phyloP scores from a whole-genome alignment of 331 rosid genomes.

The Cydonia oblonga region DNA sequence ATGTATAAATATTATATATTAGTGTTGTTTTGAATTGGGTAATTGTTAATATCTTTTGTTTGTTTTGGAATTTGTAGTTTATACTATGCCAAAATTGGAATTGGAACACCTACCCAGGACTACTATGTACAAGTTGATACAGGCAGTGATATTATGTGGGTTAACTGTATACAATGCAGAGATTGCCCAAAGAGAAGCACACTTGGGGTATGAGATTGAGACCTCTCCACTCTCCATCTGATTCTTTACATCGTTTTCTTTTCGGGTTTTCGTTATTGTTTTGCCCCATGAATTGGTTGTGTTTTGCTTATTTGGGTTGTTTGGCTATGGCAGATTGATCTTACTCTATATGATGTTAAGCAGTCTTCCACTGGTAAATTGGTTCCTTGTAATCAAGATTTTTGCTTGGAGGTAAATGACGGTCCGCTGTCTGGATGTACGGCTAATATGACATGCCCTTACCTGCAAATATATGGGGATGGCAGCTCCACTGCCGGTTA shows the following conservation, averaged over 20 bases:
- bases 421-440: slow-evolving; percentile 67
- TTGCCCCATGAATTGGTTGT: background rate
- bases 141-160: slow-evolving; percentile 97
- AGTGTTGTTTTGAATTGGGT: background rate
- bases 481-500: slow-evolving; percentile 96
- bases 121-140: slow-evolving; percentile 94
- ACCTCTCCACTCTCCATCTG: background rate
- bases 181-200: slow-evolving; percentile 74
- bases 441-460: slow-evolving; percentile 61
- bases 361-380: slow-evolving; percentile 63
- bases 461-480: slow-evolving; percentile 86
- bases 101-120: slow-evolving; percentile 81
- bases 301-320: background rate
- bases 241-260: background rate
- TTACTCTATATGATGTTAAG: slow-evolving; percentile 59
- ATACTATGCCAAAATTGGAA: slow-evolving; percentile 90
- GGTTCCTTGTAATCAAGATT: slow-evolving; percentile 58
- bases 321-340: slow-evolving; percentile 46
- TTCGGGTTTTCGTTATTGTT: background rate
- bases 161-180: slow-evolving; percentile 79
- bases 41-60: too few species aligned
- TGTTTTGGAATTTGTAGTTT: too few species aligned
- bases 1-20: too few species aligned
- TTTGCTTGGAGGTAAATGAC: slow-evolving; percentile 68
- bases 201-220: slow-evolving; percentile 60